A percentile compares a stretch with the other conserved stretches of the same genome.
Conservation (phyloP, 176 grass and related monocot genomes). For the Lolium multiflorum region DNA sequence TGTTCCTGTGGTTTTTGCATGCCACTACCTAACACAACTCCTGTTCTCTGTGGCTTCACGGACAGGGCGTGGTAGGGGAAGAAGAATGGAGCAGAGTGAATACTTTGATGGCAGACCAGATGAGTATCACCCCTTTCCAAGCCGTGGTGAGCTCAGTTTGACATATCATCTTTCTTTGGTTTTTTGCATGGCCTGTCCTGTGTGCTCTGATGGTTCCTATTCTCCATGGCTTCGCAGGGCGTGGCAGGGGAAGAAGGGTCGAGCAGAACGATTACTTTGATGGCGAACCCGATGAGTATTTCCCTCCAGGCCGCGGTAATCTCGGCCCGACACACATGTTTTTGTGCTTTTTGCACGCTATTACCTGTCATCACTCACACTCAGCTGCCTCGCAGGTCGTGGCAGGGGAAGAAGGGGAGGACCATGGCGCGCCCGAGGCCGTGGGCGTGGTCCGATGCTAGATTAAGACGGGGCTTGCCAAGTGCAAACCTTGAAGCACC, state of each 20-base stretch:
- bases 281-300: slow-evolving; percentile 37
- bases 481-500: slow-evolving; percentile 21
- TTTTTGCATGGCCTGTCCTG: background rate
- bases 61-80: slow-evolving; percentile 54
- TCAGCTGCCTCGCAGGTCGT: slow-evolving; percentile 29
- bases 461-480: background rate
- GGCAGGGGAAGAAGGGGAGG: slow-evolving; percentile 43
- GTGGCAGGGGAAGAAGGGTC: slow-evolving; percentile 46
- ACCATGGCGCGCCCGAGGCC: slow-evolving; percentile 42
- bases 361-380: background rate
- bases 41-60: background rate
- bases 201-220: background rate
- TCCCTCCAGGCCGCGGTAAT: slow-evolving; percentile 57
- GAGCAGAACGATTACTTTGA: slow-evolving; percentile 63
- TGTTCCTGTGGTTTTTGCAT: background rate
- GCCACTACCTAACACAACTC: background rate
- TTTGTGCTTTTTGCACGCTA: background rate
- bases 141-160: slow-evolving; percentile 42
- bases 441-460: slow-evolving; percentile 31
- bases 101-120: slow-evolving; percentile 53
- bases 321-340: background rate
- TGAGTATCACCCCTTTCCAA: slow-evolving; percentile 46
- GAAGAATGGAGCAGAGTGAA: slow-evolving; percentile 48
- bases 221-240: slow-evolving; percentile 21
- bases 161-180: background rate